Base-by-base conservation (phyloP, 805 yeast genomes). In the Candida tammaniensis region DNA sequence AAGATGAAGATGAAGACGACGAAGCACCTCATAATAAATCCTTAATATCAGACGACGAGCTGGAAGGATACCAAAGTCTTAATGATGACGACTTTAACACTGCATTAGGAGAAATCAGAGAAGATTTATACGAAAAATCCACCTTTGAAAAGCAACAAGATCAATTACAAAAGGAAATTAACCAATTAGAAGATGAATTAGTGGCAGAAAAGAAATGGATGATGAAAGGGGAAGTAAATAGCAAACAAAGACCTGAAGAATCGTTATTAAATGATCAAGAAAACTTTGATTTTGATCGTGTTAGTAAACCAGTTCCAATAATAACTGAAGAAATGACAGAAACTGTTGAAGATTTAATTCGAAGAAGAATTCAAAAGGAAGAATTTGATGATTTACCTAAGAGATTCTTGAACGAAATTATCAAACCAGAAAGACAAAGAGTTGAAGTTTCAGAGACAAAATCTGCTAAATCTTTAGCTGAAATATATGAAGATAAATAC, bases 221-320 rank as follows among this genome's bases (percentile, higher is more conserved):
- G 6, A 72, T 91, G 76, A 83, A 80, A 49, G 98, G 98, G 61
- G 98, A 93, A 61, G 88, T 86, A 1, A 74, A 75, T 38, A 85
- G 88, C 2, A 78, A 74, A 42, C 83, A 82, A 46, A 74, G 98
- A 54, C 95, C 95, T 6, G 68, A 70, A 27, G 96, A 93, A 63
- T 82, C 97, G 1, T 67, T 93, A 24, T 59, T 93, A 38, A 82
- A 80, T 27, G 95, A 85, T 49, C 52, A 59, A 3, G 70, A 59
- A 35, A 87, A 75, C 26, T 64, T 91, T 35, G 94, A 88, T 46
- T 93, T 91, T 52, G 98, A 91, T 49, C 76, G 98, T 51, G 86
- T 88, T 5, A 80, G 96, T 7, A 91, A 91, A 51, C 96, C 98
- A 0, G 97, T 88, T 4, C 98, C 98, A 0, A 88, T 89, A 5